A percentile compares a stretch with the other conserved stretches of the same genome.
These are phyloP conservation scores for Fagus crenata DNA, from an alignment of 306 rosid genomes.

Conservation along the genomic window DNA sequence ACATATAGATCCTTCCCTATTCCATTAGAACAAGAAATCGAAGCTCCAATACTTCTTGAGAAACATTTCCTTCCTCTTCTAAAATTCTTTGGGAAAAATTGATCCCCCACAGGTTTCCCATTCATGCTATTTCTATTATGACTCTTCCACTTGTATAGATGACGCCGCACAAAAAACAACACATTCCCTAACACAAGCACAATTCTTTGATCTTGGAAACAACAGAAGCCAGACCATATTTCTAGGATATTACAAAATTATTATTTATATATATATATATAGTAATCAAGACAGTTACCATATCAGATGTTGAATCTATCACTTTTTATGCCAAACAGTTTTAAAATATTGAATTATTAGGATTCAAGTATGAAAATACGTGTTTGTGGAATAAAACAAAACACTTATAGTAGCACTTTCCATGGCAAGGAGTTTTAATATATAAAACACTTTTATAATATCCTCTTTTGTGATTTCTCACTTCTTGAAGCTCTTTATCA, in stretches of 20 bases:
- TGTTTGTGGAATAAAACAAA: no score
- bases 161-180: conserved; percentile 29
- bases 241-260: not conserved
- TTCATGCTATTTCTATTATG: conserved; percentile 7
- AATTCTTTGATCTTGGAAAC: conserved; percentile 5
- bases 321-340: no score
- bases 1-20: conserved; percentile 27
- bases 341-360: no score
- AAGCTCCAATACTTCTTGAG: conserved; percentile 25
- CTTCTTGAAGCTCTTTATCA: no score
- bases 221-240: not conserved
- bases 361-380: no score
- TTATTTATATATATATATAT: not conserved
- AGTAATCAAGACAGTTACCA: not conserved
- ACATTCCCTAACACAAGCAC: conserved; percentile 44
- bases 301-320: not conserved
- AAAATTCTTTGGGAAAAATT: conserved; percentile 29
- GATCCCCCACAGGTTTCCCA: conserved; percentile 14
- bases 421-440: no score
- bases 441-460: no score
- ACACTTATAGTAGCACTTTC: no score
- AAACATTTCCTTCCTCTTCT: conserved; percentile 23
- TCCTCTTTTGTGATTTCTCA: no score
- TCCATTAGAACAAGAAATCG: conserved; percentile 38
- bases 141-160: conserved; percentile 33